phyloP scores from a whole-genome alignment of 1,139 yeast species.

The Kazachstania sp. region DNA sequence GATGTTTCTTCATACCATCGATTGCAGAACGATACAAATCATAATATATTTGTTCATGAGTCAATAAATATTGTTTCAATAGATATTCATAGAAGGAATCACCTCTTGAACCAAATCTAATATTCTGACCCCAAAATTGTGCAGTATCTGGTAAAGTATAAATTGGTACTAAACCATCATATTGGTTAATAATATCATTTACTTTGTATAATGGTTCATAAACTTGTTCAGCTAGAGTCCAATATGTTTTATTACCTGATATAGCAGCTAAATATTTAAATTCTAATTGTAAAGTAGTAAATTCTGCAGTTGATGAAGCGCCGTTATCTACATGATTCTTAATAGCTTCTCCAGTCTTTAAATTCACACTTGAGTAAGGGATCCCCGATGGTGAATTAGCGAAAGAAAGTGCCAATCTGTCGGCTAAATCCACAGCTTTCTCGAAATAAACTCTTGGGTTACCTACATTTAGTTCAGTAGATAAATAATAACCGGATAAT shows the following conservation, averaged over 20 bases:
- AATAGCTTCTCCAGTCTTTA: conserved; percentile 53
- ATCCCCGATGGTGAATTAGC: conserved; percentile 50
- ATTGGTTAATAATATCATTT: conserved; percentile 17
- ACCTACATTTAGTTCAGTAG: conserved; percentile 39
- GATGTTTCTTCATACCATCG: conserved; percentile 59
- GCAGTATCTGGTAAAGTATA: conserved; percentile 72
- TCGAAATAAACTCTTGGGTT: conserved; percentile 52
- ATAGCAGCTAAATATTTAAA: conserved; percentile 73
- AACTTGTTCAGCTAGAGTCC: conserved; percentile 70
- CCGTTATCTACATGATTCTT: conserved; percentile 59
- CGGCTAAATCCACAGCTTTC: conserved; percentile 68
- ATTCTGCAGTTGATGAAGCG: conserved; percentile 83
- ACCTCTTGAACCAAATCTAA: conserved; percentile 83
- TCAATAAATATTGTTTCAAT: conserved; percentile 77
- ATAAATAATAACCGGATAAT: conserved; percentile 68
- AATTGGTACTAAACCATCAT: conserved; percentile 76
- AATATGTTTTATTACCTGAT: conserved; percentile 70
- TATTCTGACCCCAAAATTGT: conserved; percentile 50
- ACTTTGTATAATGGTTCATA: conserved; percentile 51
- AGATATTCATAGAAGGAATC: conserved; percentile 90
- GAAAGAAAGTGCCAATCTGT: conserved; percentile 56
- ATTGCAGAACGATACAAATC: conserved; percentile 72
- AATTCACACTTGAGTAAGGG: conserved; percentile 74
- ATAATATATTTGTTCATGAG: conserved; percentile 53
- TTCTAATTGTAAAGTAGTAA: conserved; percentile 78